These are phyloP conservation scores for Paspalum vaginatum DNA, from an alignment of 176 grass and related monocot species.

Conservation along the genomic window DNA sequence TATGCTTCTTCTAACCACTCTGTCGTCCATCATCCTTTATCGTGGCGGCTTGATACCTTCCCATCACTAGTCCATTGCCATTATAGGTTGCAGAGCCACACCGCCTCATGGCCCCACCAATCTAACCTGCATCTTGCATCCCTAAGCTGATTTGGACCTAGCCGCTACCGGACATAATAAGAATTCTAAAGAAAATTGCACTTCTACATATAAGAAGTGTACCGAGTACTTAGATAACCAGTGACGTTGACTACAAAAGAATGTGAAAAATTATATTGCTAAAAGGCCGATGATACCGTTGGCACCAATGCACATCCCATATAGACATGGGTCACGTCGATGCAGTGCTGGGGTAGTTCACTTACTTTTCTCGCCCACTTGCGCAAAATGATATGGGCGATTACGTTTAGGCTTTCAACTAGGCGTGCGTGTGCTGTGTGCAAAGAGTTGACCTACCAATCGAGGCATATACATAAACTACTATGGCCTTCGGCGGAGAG, in stretches of 20 bases:
- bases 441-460: constrained; percentile 38
- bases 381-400: background rate
- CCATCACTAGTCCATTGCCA: no score
- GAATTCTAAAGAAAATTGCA: background rate
- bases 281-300: background rate
- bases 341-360: background rate
- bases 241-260: background rate
- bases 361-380: constrained; percentile 38
- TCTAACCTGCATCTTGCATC: no score
- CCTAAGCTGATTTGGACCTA: no score
- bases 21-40: no score
- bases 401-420: constrained; percentile 33
- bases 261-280: background rate
- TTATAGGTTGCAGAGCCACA: no score
- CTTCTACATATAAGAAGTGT: background rate
- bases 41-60: no score
- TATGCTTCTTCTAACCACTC: no score
- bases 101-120: no score
- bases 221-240: background rate
- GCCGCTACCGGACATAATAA: no score
- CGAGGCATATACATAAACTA: constrained; percentile 19
- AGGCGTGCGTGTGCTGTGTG: background rate
- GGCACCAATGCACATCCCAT: background rate
- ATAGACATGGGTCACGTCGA: constrained; percentile 34
- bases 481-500: background rate